Evolutionary conservation across 257 asterid genomes (phyloP).

Genomic region (Asclepias syriaca): DNA sequence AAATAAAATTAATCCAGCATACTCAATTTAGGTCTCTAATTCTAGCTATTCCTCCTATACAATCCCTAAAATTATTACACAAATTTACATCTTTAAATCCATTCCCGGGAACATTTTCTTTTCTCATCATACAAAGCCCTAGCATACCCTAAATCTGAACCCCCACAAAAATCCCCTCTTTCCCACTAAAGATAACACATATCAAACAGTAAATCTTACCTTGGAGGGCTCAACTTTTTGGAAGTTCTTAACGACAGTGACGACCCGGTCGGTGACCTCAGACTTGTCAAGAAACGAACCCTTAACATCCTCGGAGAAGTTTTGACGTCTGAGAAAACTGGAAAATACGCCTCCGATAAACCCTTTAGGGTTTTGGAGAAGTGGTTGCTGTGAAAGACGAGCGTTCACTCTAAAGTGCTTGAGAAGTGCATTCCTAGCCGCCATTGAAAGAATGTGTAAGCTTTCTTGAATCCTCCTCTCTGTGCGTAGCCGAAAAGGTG

Average conservation of each 20-base stretch:
- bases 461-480: neutral
- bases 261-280: conserved; percentile 81
- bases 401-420: conserved; percentile 58
- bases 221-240: conserved; percentile 78
- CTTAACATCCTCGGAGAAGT: conserved; percentile 57
- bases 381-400: conserved; percentile 21
- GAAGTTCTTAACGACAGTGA: conserved; percentile 58
- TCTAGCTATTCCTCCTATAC: neutral
- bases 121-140: neutral
- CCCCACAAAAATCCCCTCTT: neutral
- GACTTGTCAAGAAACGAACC: conserved; percentile 82
- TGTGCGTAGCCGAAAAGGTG: neutral
- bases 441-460: conserved; percentile 24
- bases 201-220: conserved; percentile 26
- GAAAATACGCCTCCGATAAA: conserved; percentile 28
- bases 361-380: conserved; percentile 29
- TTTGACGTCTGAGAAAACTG: conserved; percentile 41
- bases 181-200: neutral
- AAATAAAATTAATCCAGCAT: neutral
- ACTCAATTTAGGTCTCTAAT: neutral
- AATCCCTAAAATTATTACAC: neutral
- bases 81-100: neutral
- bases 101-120: neutral
- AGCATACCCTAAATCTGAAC: neutral
- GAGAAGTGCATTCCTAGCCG: conserved; percentile 64